Percentiles rank a stretch among this genome's conserved stretches.
phyloP scores from a whole-genome alignment of 805 yeast genomes.

The Pichia insulana region DNA sequence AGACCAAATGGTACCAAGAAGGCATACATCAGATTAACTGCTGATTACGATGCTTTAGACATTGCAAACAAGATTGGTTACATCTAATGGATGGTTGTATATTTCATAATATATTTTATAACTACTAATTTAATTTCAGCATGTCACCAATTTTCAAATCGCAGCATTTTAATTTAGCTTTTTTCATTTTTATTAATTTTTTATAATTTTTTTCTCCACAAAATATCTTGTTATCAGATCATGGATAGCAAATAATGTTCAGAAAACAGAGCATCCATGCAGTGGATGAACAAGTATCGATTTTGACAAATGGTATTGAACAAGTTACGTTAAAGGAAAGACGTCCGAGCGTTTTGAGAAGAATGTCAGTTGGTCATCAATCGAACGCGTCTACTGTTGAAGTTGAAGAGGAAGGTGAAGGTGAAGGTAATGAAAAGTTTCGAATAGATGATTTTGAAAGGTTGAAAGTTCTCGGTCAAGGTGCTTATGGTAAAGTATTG shows the following conservation, averaged over 20 bases:
- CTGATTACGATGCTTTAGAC: conserved; percentile 99
- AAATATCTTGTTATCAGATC: too few relatives aligned
- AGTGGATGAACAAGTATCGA: neutral
- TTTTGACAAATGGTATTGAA: neutral
- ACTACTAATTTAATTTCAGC: too few relatives aligned
- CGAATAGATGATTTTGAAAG: conserved; percentile 52
- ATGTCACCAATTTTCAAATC: too few relatives aligned
- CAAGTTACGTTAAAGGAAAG: conserved; percentile 9
- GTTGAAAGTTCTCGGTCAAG: conserved; percentile 68
- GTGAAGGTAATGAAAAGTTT: conserved; percentile 7
- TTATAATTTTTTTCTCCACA: too few relatives aligned
- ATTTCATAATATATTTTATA: neutral
- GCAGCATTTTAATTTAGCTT: too few relatives aligned
- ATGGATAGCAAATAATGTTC: too few relatives aligned
- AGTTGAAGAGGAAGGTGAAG: conserved; percentile 1
- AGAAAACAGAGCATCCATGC: neutral
- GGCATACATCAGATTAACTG: conserved; percentile 98
- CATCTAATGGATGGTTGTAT: conserved; percentile 47
- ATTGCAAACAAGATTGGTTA: conserved; percentile 99
- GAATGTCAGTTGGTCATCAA: conserved; percentile 21
- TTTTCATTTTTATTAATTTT: too few relatives aligned
- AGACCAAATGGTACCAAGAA: conserved; percentile 99
- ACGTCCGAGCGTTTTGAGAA: conserved; percentile 22
- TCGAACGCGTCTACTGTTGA: conserved; percentile 3
- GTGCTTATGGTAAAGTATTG: conserved; percentile 81